Evolutionary conservation across 176 grass and related monocot species (phyloP).

Genomic region (Secale cereale): DNA sequence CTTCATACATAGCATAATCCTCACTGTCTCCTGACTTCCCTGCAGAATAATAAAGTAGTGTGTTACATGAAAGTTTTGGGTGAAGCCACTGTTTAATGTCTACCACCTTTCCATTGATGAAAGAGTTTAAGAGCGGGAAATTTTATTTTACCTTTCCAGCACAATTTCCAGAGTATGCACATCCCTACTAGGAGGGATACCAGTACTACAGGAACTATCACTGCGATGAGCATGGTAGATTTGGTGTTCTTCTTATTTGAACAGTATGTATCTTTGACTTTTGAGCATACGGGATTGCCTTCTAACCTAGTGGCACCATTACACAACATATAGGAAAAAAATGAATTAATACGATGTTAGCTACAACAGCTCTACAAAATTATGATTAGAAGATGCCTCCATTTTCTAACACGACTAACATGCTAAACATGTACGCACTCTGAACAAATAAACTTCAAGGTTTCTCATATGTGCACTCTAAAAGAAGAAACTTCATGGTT

Average conservation of each 20-base stretch:
- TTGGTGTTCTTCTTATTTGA: neutral
- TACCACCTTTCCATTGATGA: neutral
- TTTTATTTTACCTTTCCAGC: slow-evolving; percentile 13
- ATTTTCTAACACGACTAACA: neutral
- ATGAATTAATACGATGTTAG: neutral
- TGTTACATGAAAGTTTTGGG: neutral
- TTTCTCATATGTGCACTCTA: neutral
- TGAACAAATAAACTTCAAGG: neutral
- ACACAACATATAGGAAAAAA: neutral
- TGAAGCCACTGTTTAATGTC: neutral
- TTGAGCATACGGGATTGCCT: slow-evolving; percentile 23
- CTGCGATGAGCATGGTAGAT: neutral
- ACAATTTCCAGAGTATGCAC: neutral
- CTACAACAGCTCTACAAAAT: neutral
- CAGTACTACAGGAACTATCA: slow-evolving; percentile 18
- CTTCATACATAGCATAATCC: slow-evolving; percentile 25
- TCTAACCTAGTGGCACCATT: neutral
- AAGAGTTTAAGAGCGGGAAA: neutral
- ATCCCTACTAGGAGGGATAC: neutral
- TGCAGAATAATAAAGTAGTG: neutral
- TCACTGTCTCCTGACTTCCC: neutral
- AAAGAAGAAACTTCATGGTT: neutral
- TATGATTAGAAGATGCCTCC: neutral
- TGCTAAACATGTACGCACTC: neutral
- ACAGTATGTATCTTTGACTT: neutral